Percentiles rank a stretch among this genome's conserved stretches.
Evolutionary conservation across 495 filamentous ascomycete genomes (phyloP).

Genomic region (Penicillium crystallinum): DNA sequence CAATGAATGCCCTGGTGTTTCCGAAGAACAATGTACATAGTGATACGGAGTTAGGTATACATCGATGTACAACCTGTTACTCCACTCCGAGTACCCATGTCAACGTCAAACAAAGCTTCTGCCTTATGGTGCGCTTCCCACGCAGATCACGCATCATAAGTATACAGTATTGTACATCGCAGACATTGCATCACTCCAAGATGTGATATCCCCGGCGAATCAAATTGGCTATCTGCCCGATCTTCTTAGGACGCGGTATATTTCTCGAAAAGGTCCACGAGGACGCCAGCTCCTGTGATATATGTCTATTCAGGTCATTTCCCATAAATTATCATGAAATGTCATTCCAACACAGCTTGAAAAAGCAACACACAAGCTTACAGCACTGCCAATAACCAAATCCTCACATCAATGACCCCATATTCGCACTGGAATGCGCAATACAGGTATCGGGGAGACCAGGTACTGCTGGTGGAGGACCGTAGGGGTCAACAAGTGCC

Average conservation of each 20-base stretch:
- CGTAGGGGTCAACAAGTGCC: constrained; percentile 37
- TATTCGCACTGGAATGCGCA: constrained; percentile 14
- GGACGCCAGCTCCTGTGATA: constrained; percentile 12
- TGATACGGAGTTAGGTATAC: no score
- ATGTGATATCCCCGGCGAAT: background rate
- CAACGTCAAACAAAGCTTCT: background rate
- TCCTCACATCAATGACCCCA: constrained; percentile 7
- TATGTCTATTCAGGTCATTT: constrained; percentile 25
- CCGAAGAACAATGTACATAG: no score
- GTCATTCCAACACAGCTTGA: constrained; percentile 6
- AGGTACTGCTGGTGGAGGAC: constrained; percentile 11
- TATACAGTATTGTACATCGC: no score
- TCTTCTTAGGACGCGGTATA: background rate
- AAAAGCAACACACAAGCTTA: background rate
- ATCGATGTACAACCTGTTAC: no score
- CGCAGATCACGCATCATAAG: background rate
- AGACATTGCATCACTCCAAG: background rate
- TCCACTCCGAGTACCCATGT: background rate
- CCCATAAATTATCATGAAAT: constrained; percentile 19
- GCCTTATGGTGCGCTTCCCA: background rate
- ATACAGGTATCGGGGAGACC: background rate
- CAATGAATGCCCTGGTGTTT: no score
- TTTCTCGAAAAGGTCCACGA: background rate
- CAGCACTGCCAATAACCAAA: background rate
- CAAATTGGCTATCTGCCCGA: background rate